Evolutionary conservation across 176 grass and related monocot genomes (phyloP), one percentile per base, ranked within the genome.

Genomic region (Triticum timopheevii): DNA sequence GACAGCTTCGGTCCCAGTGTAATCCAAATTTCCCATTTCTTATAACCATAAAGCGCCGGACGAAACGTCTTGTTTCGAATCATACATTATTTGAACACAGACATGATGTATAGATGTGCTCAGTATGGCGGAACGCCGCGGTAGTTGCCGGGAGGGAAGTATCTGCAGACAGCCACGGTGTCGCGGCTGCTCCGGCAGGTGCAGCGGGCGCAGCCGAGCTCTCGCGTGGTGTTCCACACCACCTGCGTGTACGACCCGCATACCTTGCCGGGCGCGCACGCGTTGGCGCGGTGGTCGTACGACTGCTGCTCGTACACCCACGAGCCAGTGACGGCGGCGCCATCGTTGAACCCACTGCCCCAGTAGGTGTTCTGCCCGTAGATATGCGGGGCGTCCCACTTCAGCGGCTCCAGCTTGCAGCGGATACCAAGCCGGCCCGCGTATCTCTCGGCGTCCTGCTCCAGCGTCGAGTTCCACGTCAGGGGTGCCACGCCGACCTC

Each of bases 61-160:
- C 17, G 4, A 35, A 40, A n/a, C 34, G 35, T 2, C 68, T 71
- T n/a, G 4, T 71, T 20, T 10, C 19, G 4, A 4, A 39, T 3
- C 68, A 40, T 36, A 8, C 7, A 15, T 73, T 73, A 73, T 73
- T 44, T 54, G 50, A 54, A 54, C 17, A 36, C 39, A 11, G 69
- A 42, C 19, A 6, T 30, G 28, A 30, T 30, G 28, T 13, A 23
- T 5, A 42, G 6, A 73, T 11, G 22, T 36, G 7, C 3, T 91
- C 36, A 91, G 25, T 88, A 91, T 0, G 89, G 89, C 28, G 76
- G 67, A 17, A 54, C 16, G n/a, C 86, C 86, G 28, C 11, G 11
- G 28, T 65, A 15, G 61, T 89, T 91, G 15, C 90, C 90, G 22
- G 65, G 39, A 38, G 80, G 87, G 77, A 83, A 89, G 35, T 92